Evolutionary conservation across 2,329 filamentous ascomycete genomes (phyloP).

Genomic region (Penicillium sclerotiorum): DNA sequence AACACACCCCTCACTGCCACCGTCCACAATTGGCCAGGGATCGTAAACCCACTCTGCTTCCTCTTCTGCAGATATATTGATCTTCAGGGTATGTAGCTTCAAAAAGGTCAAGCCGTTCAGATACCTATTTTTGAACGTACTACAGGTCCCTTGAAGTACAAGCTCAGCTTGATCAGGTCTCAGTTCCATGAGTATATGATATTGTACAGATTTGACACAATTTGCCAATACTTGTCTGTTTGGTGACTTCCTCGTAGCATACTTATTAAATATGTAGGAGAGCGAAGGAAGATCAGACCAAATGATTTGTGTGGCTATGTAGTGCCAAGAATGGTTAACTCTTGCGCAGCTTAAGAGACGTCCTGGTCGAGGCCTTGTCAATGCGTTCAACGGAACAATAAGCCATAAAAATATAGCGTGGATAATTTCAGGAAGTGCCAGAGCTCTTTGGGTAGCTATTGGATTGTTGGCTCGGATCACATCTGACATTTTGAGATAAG

Average conservation of each 20-base stretch:
- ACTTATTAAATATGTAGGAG: not conserved
- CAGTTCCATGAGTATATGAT: not conserved
- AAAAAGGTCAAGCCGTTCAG: not conserved
- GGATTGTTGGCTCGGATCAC: not conserved
- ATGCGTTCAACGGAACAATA: not conserved
- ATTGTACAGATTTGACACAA: not conserved
- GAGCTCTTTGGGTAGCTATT: not conserved
- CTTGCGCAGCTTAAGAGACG: not conserved
- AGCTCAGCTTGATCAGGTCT: not conserved
- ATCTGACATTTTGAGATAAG: constrained; percentile 9
- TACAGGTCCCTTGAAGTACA: not conserved
- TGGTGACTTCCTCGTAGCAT: not conserved
- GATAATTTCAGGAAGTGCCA: not conserved
- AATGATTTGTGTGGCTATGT: not conserved
- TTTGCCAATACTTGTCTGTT: not conserved
- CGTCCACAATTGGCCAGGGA: too few species aligned
- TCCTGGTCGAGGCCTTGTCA: not conserved
- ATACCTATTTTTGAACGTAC: not conserved
- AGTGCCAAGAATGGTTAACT: not conserved
- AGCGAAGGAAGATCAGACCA: not conserved
- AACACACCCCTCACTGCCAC: not conserved
- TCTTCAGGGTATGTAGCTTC: not conserved
- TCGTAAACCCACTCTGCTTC: not conserved
- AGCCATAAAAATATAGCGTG: not conserved
- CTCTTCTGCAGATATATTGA: not conserved